Conservation (phyloP, 23 red algal genomes). For the Chondrus crispus region DNA sequence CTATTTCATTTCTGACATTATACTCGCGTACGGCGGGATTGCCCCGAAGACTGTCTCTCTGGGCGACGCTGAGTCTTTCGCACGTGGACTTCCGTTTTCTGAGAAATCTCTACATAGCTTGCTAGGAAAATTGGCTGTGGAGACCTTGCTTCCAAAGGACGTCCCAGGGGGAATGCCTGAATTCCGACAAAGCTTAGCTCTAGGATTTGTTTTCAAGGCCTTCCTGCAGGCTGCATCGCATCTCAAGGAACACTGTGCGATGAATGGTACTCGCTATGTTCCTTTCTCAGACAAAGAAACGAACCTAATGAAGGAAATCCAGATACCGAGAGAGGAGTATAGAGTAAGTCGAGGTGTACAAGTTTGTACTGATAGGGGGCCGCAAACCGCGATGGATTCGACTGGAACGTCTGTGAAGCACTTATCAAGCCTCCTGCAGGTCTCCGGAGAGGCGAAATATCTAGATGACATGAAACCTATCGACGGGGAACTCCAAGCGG, state of each 20-base stretch:
- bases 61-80: slow-evolving; percentile 2
- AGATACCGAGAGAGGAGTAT: no score
- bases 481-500: slow-evolving; percentile 56
- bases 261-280: neutral
- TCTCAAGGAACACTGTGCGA: neutral
- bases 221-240: slow-evolving; percentile 20
- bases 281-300: neutral
- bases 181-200: slow-evolving; percentile 59
- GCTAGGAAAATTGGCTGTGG: slow-evolving; percentile 7
- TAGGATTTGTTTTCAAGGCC: slow-evolving; percentile 65
- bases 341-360: slow-evolving; percentile 23
- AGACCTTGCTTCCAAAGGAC: slow-evolving; percentile 22
- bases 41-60: slow-evolving; percentile 47
- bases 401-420: slow-evolving; percentile 58
- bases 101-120: slow-evolving; percentile 11
- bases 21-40: slow-evolving; percentile 70
- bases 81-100: slow-evolving; percentile 23
- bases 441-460: slow-evolving; percentile 75
- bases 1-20: slow-evolving; percentile 14
- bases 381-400: neutral
- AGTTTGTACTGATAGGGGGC: slow-evolving; percentile 26
- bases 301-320: neutral
- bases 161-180: slow-evolving; percentile 81
- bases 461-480: slow-evolving; percentile 76
- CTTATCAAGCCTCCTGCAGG: slow-evolving; percentile 54